Evolutionary conservation across 768 basidiomycete species (phyloP).

Genomic region (Auricularia auricula-judae): DNA sequence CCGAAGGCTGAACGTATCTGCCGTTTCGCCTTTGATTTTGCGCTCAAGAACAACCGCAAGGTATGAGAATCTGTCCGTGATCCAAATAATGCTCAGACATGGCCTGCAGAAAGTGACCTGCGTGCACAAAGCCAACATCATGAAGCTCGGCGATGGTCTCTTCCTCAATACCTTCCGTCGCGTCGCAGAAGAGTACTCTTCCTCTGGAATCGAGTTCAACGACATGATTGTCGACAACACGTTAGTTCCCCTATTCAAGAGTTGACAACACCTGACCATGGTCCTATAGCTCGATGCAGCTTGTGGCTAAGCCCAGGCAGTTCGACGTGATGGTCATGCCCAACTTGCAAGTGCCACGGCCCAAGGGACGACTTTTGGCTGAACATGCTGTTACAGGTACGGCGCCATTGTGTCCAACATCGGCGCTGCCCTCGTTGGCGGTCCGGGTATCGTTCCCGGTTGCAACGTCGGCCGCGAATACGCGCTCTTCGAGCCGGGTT

Average conservation of each 20-base stretch:
- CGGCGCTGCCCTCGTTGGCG: slow-evolving; percentile 95
- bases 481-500: slow-evolving; percentile 97
- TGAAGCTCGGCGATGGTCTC: slow-evolving; percentile 98
- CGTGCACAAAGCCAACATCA: slow-evolving; percentile 99
- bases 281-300: slow-evolving; percentile 80
- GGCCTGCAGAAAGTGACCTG: slow-evolving; percentile 86
- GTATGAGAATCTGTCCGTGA: slow-evolving; percentile 26
- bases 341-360: slow-evolving; percentile 34
- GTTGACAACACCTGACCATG: slow-evolving; percentile 3
- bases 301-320: slow-evolving; percentile 89
- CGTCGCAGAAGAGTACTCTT: slow-evolving; percentile 93
- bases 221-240: slow-evolving; percentile 99
- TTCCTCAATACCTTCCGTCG: slow-evolving; percentile 97
- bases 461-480: slow-evolving; percentile 98
- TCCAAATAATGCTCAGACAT: neutral
- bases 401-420: slow-evolving; percentile 98
- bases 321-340: slow-evolving; percentile 99
- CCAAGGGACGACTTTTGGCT: neutral
- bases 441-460: slow-evolving; percentile 94
- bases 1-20: slow-evolving; percentile 94
- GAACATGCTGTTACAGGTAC: slow-evolving; percentile 30
- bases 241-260: slow-evolving; percentile 29
- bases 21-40: slow-evolving; percentile 98
- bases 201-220: slow-evolving; percentile 81
- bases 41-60: slow-evolving; percentile 96